A percentile compares a stretch with the other conserved stretches of the same genome.
Evolutionary conservation across 305 asterid genomes (phyloP).

Genomic region (Fraxinus platypoda): DNA sequence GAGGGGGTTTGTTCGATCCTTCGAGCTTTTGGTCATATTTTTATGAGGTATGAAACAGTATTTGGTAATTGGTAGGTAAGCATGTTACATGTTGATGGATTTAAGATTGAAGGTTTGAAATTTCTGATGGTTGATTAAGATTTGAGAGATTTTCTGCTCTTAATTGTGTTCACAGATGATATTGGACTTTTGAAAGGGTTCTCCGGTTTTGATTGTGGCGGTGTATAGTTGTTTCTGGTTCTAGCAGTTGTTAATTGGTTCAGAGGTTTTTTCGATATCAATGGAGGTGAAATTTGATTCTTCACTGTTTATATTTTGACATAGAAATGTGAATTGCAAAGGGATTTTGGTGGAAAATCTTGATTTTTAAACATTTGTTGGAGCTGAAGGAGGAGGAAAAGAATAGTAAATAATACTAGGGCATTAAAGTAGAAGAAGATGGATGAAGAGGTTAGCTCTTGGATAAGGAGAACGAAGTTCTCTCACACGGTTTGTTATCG

Average conservation of each 20-base stretch:
- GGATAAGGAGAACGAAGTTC: conserved; percentile 84
- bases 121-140: not conserved
- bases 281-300: conserved; percentile 41
- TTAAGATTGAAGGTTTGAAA: too few species aligned
- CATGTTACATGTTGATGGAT: conserved; percentile 16
- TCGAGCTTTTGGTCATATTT: conserved; percentile 25
- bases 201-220: not conserved
- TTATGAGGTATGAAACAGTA: conserved; percentile 29
- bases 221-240: conserved; percentile 3
- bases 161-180: not conserved
- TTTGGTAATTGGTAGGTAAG: not conserved
- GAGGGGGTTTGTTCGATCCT: conserved; percentile 31
- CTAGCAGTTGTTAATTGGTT: conserved; percentile 18
- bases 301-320: conserved; percentile 43
- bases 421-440: conserved; percentile 22
- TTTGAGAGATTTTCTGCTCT: conserved; percentile 7
- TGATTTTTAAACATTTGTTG: conserved; percentile 3
- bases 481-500: conserved; percentile 87
- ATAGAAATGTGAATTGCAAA: conserved; percentile 1
- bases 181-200: conserved; percentile 8
- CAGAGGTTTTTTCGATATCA: conserved; percentile 21
- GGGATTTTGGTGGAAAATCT: conserved; percentile 22
- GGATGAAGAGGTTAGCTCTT: conserved; percentile 78
- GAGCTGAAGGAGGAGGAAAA: conserved; percentile 7
- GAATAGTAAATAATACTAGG: conserved; percentile 20